Evolutionary conservation across 495 filamentous ascomycete species (phyloP), one percentile per base, ranked within the genome.

Genomic region (Penicillium manginii): DNA sequence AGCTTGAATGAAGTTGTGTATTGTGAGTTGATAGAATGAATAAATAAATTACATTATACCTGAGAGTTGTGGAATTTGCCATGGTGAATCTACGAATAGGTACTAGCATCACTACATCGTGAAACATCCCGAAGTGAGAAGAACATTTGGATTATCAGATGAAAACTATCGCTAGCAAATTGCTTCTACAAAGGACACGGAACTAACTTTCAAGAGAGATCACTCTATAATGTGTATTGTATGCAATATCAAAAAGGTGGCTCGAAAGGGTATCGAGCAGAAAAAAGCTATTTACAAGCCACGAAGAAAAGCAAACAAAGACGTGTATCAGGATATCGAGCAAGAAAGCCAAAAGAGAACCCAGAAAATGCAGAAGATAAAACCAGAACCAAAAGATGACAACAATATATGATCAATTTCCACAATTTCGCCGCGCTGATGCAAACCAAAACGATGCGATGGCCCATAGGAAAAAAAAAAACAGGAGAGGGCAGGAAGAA

Each of bases 361-460:
- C 15, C 42, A 10, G 17, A 45, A 45, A 17, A 19, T 9, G n/a
- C 15, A 45, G 17, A 45, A 10, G 9, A 29, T 29, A 29, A 9
- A n/a, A n/a, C n/a, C 42, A 9, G 21, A 22, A 21, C n/a, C n/a
- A 17, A 45, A 45, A 0, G 17, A 45, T 1, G 4, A 3, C 14
- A 19, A 45, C 8, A 17, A 45, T 2, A 45, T 45, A 45, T n/a
- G 17, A n/a, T 39, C 26, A n/a, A n/a, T 39, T 39, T n/a, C 35
- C 48, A 55, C 37, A 55, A 50, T 52, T 57, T 66, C 64, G 63
- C 66, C 67, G 26, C 59, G 66, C 70, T 67, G 65, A 73, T 73
- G 72, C 72, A 73, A 69, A 59, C 58, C 42, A 45, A 45, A 45
- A 45, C 21, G 21, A 45, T 45, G 42, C 17, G 43, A 23, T 50